These are phyloP conservation scores for Rosa chinensis DNA, from an alignment of 306 rosid species.

Conservation along the genomic window DNA sequence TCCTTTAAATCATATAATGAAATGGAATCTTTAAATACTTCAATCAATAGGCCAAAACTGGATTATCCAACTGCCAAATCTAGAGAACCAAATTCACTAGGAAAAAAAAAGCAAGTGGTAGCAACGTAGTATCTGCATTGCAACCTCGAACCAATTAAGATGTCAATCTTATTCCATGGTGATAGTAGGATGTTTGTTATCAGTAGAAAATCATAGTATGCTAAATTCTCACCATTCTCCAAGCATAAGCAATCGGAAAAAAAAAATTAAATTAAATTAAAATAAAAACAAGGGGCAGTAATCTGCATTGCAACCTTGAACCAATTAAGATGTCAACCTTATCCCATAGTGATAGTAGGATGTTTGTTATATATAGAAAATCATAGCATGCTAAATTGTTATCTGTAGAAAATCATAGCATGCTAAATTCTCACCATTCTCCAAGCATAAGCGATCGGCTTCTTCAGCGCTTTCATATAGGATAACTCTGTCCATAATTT, in stretches of 20 bases:
- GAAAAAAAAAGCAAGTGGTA: background rate
- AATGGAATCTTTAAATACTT: background rate
- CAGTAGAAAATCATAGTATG: background rate
- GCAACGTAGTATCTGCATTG: background rate
- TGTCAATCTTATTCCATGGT: background rate
- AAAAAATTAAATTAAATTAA: no score
- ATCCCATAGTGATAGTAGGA: no score
- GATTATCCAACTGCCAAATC: background rate
- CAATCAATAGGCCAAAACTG: background rate
- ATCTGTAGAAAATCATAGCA: background rate
- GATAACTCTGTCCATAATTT: constrained; percentile 85
- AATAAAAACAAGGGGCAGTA: no score
- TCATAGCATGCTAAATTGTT: no score
- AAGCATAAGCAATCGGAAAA: constrained; percentile 63
- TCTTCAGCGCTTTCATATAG: constrained; percentile 72
- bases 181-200: background rate
- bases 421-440: constrained; percentile 71
- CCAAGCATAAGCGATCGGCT: constrained; percentile 76
- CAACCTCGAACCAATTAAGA: background rate
- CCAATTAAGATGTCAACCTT: no score
- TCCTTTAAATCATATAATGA: background rate
- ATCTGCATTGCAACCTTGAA: no score
- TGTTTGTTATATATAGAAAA: no score
- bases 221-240: constrained; percentile 75
- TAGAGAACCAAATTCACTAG: background rate